A percentile compares a stretch with the other conserved stretches of the same genome.
Evolutionary conservation across 768 basidiomycete species (phyloP).

Genomic region (Russula lepida): DNA sequence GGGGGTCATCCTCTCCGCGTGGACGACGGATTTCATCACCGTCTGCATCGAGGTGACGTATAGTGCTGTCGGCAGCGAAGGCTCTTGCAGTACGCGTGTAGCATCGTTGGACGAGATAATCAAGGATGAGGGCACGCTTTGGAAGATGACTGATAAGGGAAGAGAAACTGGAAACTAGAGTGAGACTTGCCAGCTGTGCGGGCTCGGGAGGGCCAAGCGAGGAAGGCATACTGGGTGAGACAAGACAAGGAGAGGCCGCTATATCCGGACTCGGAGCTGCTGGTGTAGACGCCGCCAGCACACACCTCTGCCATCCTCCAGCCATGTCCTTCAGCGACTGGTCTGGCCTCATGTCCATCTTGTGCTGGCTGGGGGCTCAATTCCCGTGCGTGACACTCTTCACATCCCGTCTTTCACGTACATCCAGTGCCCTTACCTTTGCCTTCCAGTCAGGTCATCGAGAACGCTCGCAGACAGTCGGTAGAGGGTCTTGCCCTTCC

Average conservation of each 20-base stretch:
- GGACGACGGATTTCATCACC: conserved; percentile 50
- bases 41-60: conserved; percentile 57
- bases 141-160: not conserved
- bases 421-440: not conserved
- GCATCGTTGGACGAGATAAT: conserved; percentile 69
- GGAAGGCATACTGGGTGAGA: conserved; percentile 1
- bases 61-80: conserved; percentile 54
- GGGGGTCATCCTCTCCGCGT: conserved; percentile 21
- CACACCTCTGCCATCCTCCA: not conserved
- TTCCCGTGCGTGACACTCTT: conserved; percentile 57
- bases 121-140: conserved; percentile 62
- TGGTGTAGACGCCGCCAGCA: not conserved
- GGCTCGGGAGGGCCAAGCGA: not conserved
- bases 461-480: conserved; percentile 66
- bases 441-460: conserved; percentile 62
- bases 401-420: not conserved
- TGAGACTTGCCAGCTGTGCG: conserved; percentile 12
- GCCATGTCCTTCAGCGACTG: conserved; percentile 44
- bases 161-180: too few species aligned
- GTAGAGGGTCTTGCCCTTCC: conserved; percentile 89
- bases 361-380: conserved; percentile 80
- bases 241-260: not conserved
- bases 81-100: conserved; percentile 64
- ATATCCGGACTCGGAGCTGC: not conserved
- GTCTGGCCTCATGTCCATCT: conserved; percentile 64